phyloP scores from a whole-genome alignment of 2,329 filamentous ascomycete genomes.

The Paracoccidioides lutzii region DNA sequence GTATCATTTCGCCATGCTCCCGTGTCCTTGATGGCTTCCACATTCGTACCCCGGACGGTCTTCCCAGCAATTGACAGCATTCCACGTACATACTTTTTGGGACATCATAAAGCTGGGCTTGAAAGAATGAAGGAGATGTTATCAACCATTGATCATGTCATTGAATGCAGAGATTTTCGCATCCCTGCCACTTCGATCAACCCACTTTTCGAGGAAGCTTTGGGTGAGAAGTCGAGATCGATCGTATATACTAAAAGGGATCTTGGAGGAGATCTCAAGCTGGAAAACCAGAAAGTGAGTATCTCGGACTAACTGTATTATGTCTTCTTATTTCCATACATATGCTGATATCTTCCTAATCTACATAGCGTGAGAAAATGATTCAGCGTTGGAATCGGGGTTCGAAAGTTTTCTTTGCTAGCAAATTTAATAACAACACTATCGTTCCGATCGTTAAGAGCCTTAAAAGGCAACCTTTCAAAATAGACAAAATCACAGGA shows the following conservation, averaged over 20 bases:
- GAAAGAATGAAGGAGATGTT: slow-evolving; percentile 71
- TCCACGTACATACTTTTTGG: slow-evolving; percentile 82
- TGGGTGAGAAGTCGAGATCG: slow-evolving; percentile 60
- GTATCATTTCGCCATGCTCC: too few relatives aligned
- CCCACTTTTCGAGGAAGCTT: slow-evolving; percentile 67
- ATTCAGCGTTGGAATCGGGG: slow-evolving; percentile 43
- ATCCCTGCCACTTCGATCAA: slow-evolving; percentile 83
- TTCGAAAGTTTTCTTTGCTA: slow-evolving; percentile 40
- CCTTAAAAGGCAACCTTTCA: neutral
- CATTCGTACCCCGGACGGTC: slow-evolving; percentile 58
- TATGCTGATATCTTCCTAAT: neutral
- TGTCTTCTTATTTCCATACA: neutral
- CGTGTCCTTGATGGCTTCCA: slow-evolving; percentile 11
- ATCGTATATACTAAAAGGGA: slow-evolving; percentile 89
- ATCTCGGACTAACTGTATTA: neutral
- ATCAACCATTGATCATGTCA: slow-evolving; percentile 67
- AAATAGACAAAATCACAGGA: slow-evolving; percentile 50
- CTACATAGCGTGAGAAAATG: slow-evolving; percentile 35
- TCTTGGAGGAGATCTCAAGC: slow-evolving; percentile 42
- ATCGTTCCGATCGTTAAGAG: slow-evolving; percentile 37
- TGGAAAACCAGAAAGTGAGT: slow-evolving; percentile 31
- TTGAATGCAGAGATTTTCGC: slow-evolving; percentile 91
- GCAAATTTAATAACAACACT: slow-evolving; percentile 29
- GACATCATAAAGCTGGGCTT: slow-evolving; percentile 76
- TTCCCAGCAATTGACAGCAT: slow-evolving; percentile 66